Evolutionary conservation across 352 stramenopile genomes (phyloP), one percentile per base, ranked within the genome.

Genomic region (Globisporangium polare): DNA sequence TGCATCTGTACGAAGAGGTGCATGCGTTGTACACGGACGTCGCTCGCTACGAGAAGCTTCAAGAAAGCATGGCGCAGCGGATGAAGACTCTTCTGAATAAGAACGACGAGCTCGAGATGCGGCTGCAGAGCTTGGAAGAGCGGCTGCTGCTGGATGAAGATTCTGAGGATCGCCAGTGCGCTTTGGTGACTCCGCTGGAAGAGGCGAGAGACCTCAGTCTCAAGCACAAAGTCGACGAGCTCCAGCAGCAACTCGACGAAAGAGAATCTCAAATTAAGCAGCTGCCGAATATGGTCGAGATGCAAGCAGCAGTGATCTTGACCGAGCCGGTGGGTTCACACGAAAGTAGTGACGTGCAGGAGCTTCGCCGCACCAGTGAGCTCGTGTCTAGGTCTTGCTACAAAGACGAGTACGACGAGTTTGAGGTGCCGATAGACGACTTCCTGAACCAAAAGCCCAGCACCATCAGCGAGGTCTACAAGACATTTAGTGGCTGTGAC

Each of bases 1-100:
- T 18, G 41, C 45, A 67, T 18, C 22, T 71, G 51, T 73, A 73
- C 51, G 64, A 73, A 46, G 67, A 77, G 41, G 64, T 77, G 58
- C 70, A 77, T 37, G 53, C 53, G 13, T 46, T 77, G 46, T 74
- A 74, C 39, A 60, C 64, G 0, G 57, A 65, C 26, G 67, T 67
- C 27, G 50, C 67, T 9, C 70, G 53, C 3, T 33, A 53, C 15
- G 45, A 63, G 18, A 53, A 56, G 13, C 62, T 45, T 8, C 42
- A 58, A 29, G 26, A 26, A 15, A 26, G 35, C 37, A 42, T 63
- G 37, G n/a, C 29, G 17, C 17, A 27, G 3, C 29, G 69, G 33
- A 27, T 77, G 3, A 56, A 53, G 7, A 35, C 42, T 9, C 53
- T 71, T 5, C 53, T 47, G 54, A 5, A 17, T 1, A 10, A 58